These are phyloP conservation scores for Lasiodiplodia sp. DNA, from an alignment of 2,329 filamentous ascomycete species.

Conservation along the genomic window DNA sequence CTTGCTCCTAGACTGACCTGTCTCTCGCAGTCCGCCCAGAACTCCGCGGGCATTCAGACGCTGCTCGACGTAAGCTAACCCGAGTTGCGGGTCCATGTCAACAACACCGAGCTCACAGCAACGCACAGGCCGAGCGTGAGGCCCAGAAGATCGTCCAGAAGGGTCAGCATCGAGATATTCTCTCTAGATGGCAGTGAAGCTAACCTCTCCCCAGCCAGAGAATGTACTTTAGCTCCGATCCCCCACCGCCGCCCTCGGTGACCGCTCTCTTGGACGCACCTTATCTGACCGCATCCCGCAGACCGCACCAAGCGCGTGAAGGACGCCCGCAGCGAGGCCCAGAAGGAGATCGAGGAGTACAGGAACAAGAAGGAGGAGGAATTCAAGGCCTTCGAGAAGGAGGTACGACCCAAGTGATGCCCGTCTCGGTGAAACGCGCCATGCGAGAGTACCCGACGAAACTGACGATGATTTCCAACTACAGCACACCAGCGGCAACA, in stretches of 20 bases:
- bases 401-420: slow-evolving; percentile 56
- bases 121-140: slow-evolving; percentile 85
- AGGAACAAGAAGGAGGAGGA: slow-evolving; percentile 88
- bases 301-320: slow-evolving; percentile 97
- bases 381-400: slow-evolving; percentile 91
- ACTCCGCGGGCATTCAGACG: slow-evolving; percentile 97
- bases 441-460: background rate
- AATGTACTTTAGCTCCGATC: slow-evolving; percentile 67
- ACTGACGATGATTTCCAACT: slow-evolving; percentile 32
- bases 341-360: slow-evolving; percentile 97
- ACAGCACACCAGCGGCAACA: slow-evolving; percentile 92
- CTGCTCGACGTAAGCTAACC: slow-evolving; percentile 84
- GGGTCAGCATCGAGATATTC: slow-evolving; percentile 62
- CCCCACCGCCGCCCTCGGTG: slow-evolving; percentile 29
- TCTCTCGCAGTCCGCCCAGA: slow-evolving; percentile 83
- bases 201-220: slow-evolving; percentile 68
- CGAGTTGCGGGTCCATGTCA: slow-evolving; percentile 36
- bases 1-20: slow-evolving; percentile 37
- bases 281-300: slow-evolving; percentile 47
- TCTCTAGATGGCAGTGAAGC: background rate
- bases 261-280: slow-evolving; percentile 25
- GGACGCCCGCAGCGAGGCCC: slow-evolving; percentile 93
- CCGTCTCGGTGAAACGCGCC: background rate
- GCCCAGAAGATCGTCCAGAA: slow-evolving; percentile 99
- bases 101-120: slow-evolving; percentile 46